phyloP scores from a whole-genome alignment of 2,329 filamentous ascomycete genomes.

The Metarhizium brunneum region DNA sequence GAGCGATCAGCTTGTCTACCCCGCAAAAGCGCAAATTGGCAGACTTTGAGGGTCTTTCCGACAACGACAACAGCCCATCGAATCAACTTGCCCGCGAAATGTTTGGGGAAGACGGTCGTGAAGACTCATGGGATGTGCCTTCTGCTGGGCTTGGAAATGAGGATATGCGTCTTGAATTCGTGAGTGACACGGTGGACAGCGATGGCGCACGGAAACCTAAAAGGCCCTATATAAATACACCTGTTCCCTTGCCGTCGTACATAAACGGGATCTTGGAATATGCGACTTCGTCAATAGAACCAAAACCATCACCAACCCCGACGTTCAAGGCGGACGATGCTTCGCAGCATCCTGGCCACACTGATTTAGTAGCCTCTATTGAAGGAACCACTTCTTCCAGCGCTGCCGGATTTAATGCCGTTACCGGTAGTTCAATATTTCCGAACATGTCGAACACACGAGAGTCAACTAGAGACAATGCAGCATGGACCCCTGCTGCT shows the following conservation, averaged over 20 bases:
- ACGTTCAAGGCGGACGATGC: neutral
- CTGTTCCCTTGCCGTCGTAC: slow-evolving; percentile 4
- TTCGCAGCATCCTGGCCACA: neutral
- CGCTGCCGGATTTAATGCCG: neutral
- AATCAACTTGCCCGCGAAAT: slow-evolving; percentile 18
- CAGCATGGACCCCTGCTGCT: neutral
- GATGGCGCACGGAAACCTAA: neutral
- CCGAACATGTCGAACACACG: neutral
- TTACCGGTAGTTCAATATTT: neutral
- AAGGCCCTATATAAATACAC: neutral
- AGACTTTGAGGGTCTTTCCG: slow-evolving; percentile 21
- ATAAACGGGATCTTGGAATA: neutral
- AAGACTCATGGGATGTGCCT: neutral
- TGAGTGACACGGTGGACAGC: neutral
- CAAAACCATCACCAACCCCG: neutral
- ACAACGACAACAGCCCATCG: slow-evolving; percentile 19
- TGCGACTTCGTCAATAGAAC: neutral
- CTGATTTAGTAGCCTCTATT: neutral
- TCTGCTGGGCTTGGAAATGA: neutral
- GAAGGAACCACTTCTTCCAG: neutral
- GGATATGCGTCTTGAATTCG: neutral
- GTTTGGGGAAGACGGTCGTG: slow-evolving; percentile 3
- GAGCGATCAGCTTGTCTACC: slow-evolving; percentile 25
- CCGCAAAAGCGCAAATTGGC: slow-evolving; percentile 23
- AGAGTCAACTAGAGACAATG: neutral